Base-by-base conservation (phyloP, 345 rosid species). In the Chamaenerion angustifolium region DNA sequence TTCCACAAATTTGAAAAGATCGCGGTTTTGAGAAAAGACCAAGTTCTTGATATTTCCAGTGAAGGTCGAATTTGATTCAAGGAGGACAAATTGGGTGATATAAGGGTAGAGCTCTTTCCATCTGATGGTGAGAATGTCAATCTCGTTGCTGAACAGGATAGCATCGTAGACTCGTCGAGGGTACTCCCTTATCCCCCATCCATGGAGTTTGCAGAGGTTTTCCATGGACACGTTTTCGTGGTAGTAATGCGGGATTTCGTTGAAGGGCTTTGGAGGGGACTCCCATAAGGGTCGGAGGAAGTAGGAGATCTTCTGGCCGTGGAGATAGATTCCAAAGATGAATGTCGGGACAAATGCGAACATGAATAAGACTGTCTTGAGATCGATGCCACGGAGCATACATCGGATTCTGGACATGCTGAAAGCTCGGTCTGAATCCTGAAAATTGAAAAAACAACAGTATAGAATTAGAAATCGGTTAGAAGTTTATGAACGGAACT, bases 341-440 rank as follows among this genome's bases (percentile, higher is more conserved):
- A 82, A 79, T 4, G 88, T 74, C 0, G 95, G 98, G 41, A 86
- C 77, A 16, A 89, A 69, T 11, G 75, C 74, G 63, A 86, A 71
- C 1, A 86, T 59, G 58, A 89, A 76, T 57, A 90, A 58, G 31
- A 57, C 72, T 16, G 92, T 76, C 74, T 66, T 86, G 71, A 90
- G 73, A 57, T 90, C 98, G 19, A 90, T 65, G 23, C 98, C 94
- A 37, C 94, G 95, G 16, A 90, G 80, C 43, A 85, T 80, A 72
- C 98, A 90, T 19, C 94, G 81, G 40, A 90, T 65, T 69, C 95
- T 86, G 3, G 94, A 85, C 70, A 90, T 71, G 76, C 92, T 81
- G 68, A 80, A 68, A 63, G 67, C 73, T 64, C 80, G 70, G 65
- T 84, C 74, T 3, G 95, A 75, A 49, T 80, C 98, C 95, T 90